Conservation (phyloP, 495 filamentous ascomycete genomes). For the Staphylotrichum longicolle region DNA sequence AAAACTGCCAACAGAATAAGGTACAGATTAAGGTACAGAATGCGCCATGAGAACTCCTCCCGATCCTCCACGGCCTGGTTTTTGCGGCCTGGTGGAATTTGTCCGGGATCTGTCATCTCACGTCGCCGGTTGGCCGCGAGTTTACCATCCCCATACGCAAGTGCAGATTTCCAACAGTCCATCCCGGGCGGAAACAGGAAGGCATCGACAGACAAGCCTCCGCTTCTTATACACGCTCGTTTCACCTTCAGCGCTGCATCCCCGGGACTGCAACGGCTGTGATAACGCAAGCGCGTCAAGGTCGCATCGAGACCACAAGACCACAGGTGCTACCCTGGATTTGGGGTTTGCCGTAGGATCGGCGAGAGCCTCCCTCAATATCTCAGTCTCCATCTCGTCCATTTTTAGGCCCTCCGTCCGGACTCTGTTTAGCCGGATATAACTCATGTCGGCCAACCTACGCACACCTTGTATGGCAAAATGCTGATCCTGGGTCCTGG, state of each 20-base stretch:
- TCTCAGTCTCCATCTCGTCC: conserved; percentile 9
- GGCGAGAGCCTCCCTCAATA: conserved; percentile 14
- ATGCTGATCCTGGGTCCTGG: conserved; percentile 26
- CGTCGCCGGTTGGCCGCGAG: conserved; percentile 6
- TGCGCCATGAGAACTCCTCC: background rate
- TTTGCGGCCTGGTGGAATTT: background rate
- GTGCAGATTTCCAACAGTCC: background rate
- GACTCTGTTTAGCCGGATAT: conserved; percentile 27
- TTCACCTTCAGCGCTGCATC: conserved; percentile 13
- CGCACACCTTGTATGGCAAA: conserved; percentile 28
- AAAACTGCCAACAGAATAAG: too few species aligned
- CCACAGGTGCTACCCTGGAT: conserved; percentile 7
- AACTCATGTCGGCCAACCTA: conserved; percentile 9
- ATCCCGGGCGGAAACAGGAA: conserved; percentile 17
- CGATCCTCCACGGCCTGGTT: too few species aligned
- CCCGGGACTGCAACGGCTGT: background rate
- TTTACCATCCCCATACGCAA: conserved; percentile 5
- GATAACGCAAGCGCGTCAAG: conserved; percentile 4
- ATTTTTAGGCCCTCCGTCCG: conserved; percentile 13
- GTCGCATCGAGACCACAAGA: background rate
- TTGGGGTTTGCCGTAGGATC: conserved; percentile 10
- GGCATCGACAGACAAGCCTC: conserved; percentile 17
- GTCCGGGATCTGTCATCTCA: background rate
- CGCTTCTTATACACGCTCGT: conserved; percentile 8
- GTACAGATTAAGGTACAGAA: too few species aligned